Base-by-base conservation (phyloP, 2,329 filamentous ascomycete species). In the Thielaviopsis populi region DNA sequence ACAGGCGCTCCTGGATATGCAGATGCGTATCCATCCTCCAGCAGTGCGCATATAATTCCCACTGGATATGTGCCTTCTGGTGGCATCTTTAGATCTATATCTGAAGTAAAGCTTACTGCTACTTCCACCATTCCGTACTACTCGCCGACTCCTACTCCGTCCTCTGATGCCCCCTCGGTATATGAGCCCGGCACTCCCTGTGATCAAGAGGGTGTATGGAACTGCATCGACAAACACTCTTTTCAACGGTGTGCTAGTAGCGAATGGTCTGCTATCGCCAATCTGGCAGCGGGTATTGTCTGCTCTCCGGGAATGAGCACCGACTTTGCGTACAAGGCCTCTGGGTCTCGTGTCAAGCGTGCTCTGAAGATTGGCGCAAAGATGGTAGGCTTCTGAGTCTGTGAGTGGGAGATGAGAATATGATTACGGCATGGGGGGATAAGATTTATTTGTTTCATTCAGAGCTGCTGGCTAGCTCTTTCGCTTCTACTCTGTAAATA, bases 161-260 rank as follows among this genome's bases (percentile, higher is more conserved):
- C 70, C 0, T 42, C 50, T 0, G 60, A 66, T 62, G 41, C 68
- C 11, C 66, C 59, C 8, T 22, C 59, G 48, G 65, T 53, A 37
- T 66, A 66, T 62, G 53, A 67, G 4, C 69, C 70, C 13, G 64
- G 68, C 7, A 66, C 69, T 50, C 67, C 68, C 1, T 65, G 69
- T n/a, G 50, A 68, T 3, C 58, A 67, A 0, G 79, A 82, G 56
- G 81, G 80, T 1, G 69, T 71, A 11, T 83, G 78, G 77, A 82
- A 82, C 74, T 83, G 81, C 67, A 72, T 82, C 6, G 73, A 70
- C 0, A 79, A 79, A 15, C 73, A 69, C 1, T 75, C 75, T 0
- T 83, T 76, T 76, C 80, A 83, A 71, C 79, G 79, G 59, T 83
- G 81, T 65, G 81, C 75, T 7, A 77, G 75, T 1, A 80, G 81